Percentiles rank a stretch among this genome's conserved stretches.
Conservation (phyloP, 179 eudicot genomes). For the Silene coronaria region DNA sequence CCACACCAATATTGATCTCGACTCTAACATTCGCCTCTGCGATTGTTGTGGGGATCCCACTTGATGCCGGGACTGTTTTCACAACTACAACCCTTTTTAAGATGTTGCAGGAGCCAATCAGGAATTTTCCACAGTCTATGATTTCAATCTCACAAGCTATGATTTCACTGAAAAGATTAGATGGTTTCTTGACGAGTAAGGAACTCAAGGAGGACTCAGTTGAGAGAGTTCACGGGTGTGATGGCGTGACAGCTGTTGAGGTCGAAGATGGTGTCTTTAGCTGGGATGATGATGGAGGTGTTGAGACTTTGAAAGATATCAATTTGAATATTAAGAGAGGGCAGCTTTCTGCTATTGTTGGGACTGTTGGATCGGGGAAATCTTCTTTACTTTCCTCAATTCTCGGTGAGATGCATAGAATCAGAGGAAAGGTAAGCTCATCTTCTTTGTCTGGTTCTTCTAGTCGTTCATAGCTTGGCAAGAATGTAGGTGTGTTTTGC, state of each 20-base stretch:
- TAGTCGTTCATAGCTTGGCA: background rate
- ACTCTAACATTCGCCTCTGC: constrained; percentile 70
- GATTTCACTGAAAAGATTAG: constrained; percentile 73
- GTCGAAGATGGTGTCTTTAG: constrained; percentile 67
- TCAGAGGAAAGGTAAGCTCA: constrained; percentile 65
- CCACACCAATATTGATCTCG: constrained; percentile 56
- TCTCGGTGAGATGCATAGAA: constrained; percentile 90
- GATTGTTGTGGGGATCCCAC: constrained; percentile 49
- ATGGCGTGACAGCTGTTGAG: constrained; percentile 50
- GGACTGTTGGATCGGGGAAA: constrained; percentile 94
- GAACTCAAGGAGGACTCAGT: constrained; percentile 62
- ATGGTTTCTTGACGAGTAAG: constrained; percentile 63
- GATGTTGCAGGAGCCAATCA: constrained; percentile 82
- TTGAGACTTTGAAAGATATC: constrained; percentile 42
- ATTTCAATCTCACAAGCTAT: constrained; percentile 87
- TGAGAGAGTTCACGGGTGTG: constrained; percentile 54
- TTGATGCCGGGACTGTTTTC: constrained; percentile 80
- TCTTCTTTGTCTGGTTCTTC: background rate
- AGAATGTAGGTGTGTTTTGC: background rate
- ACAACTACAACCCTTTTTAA: constrained; percentile 70
- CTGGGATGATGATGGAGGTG: constrained; percentile 83
- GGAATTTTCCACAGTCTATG: constrained; percentile 91
- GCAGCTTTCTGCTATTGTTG: constrained; percentile 80
- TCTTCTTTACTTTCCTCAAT: constrained; percentile 77
- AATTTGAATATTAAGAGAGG: constrained; percentile 63